These are phyloP conservation scores for Sporothrix dimorphospora DNA, from an alignment of 2,329 filamentous ascomycete genomes.

Conservation along the genomic window DNA sequence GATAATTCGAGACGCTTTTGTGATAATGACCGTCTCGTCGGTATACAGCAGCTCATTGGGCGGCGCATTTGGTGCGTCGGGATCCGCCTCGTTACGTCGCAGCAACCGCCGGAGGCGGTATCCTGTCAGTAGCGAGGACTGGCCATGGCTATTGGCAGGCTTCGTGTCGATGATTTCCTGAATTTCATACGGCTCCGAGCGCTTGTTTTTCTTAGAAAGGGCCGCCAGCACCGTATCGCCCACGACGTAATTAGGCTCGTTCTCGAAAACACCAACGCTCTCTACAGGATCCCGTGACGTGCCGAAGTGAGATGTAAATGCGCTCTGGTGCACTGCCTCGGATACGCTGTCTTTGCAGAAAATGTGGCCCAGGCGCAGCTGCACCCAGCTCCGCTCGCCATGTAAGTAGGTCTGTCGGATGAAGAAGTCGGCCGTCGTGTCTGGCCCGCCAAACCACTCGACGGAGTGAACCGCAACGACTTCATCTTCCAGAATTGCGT, in stretches of 20 bases:
- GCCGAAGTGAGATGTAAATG: not conserved
- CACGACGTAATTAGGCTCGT: conserved; percentile 42
- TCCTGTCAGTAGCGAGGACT: not conserved
- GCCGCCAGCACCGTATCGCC: conserved; percentile 65
- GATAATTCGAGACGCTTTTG: conserved; percentile 46
- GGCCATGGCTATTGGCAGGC: not conserved
- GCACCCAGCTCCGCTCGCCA: conserved; percentile 63
- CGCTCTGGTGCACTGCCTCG: conserved; percentile 16
- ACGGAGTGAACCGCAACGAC: conserved; percentile 62
- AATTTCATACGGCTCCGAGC: conserved; percentile 66
- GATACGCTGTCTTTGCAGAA: conserved; percentile 47
- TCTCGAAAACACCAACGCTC: conserved; percentile 3
- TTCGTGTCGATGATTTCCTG: conserved; percentile 42
- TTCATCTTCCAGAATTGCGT: conserved; percentile 56
- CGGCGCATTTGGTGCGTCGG: conserved; percentile 37
- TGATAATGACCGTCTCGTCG: conserved; percentile 46
- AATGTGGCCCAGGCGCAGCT: conserved; percentile 59
- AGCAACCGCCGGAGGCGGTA: conserved; percentile 56
- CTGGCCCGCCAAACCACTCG: conserved; percentile 58
- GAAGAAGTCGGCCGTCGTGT: conserved; percentile 58
- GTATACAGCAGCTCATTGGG: conserved; percentile 66
- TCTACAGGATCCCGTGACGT: not conserved
- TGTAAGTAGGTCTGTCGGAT: conserved; percentile 71
- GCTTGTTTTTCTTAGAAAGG: conserved; percentile 39
- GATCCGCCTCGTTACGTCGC: conserved; percentile 51